Conservation (phyloP, 2,329 filamentous ascomycete species). For the Xylaria sp. region DNA sequence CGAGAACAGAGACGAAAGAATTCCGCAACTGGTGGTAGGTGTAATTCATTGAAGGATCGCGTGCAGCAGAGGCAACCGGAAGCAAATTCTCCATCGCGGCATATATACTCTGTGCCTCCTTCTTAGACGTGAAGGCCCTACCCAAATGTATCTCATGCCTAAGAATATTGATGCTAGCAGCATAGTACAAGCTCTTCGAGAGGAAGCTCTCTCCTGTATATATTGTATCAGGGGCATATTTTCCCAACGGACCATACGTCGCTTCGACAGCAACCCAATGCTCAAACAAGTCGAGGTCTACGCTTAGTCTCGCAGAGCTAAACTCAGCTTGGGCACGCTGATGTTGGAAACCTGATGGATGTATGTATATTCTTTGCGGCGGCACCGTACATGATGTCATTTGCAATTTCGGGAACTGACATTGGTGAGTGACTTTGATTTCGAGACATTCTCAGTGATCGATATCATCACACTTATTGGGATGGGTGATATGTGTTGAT, state of each 20-base stretch:
- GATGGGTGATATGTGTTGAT: not conserved
- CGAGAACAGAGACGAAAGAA: not conserved
- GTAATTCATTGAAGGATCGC: no score
- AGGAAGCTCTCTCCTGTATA: not conserved
- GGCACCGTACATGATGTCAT: not conserved
- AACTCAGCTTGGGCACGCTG: not conserved
- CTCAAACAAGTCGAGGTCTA: not conserved
- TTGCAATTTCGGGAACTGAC: not conserved
- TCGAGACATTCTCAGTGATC: not conserved
- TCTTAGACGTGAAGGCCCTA: not conserved
- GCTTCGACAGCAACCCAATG: not conserved
- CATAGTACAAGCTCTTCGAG: not conserved
- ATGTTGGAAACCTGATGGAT: not conserved
- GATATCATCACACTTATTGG: not conserved
- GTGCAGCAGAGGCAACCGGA: not conserved
- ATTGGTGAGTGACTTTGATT: not conserved
- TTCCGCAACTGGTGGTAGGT: not conserved
- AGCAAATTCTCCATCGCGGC: not conserved
- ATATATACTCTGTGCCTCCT: not conserved
- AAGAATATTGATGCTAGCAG: not conserved
- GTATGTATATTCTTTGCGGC: not conserved
- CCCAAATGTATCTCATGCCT: not conserved
- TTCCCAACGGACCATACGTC: not conserved
- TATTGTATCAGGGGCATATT: not conserved
- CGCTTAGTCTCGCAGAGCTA: not conserved